Base-by-base conservation (phyloP, 2,329 filamentous ascomycete genomes). In the Rhynchosporium secalis region DNA sequence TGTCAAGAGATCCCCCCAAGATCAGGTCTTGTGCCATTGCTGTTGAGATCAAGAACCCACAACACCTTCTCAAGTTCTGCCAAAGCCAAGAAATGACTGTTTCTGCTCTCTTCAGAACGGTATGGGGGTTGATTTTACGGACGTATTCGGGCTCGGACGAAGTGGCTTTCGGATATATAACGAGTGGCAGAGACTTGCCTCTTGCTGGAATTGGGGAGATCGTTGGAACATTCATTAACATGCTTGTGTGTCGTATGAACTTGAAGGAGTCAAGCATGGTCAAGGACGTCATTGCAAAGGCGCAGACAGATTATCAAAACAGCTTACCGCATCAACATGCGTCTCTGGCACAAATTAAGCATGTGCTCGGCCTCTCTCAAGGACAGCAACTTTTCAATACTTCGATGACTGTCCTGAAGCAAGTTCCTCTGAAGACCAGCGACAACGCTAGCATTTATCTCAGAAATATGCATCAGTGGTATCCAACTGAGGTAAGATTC, bases 191-290 rank as follows among this genome's bases (percentile, higher is more conserved):
- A 60, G 79, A 83, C 66, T 73, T 78, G 13, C 77, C 78, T 2
- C 71, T 83, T 8, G 70, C 75, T 4, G 75, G 75, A 1, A 78
- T 83, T 10, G 74, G 80, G 54, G 75, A 77, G 31, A 77, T 78
- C 26, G 77, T 81, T 48, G 80, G 80, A 0, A 73, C 77, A 3
- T 77, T 78, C 60, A 76, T 79, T 62, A 78, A 77, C 61, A 79
- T 78, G 65, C 67, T 75, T 8, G 69, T 66, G 10, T 73, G 71
- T 33, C 60, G 74, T 6, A 57, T 74, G 10, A 62, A 64, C 2
- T 31, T 73, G 0, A 60, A 62, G 0, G 47, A 63, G 10, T 52
- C 66, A 0, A 58, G 49, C 8, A 58, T 65, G 1, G 49, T 83
- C 8, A 51, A 62, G 13, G 61, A 70, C 7, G 45, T 72, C 2